A percentile compares a stretch with the other conserved stretches of the same genome.
These are phyloP conservation scores for Pseudonitzschia delicatissima DNA, from an alignment of 108 stramenopile species.

Conservation along the genomic window DNA sequence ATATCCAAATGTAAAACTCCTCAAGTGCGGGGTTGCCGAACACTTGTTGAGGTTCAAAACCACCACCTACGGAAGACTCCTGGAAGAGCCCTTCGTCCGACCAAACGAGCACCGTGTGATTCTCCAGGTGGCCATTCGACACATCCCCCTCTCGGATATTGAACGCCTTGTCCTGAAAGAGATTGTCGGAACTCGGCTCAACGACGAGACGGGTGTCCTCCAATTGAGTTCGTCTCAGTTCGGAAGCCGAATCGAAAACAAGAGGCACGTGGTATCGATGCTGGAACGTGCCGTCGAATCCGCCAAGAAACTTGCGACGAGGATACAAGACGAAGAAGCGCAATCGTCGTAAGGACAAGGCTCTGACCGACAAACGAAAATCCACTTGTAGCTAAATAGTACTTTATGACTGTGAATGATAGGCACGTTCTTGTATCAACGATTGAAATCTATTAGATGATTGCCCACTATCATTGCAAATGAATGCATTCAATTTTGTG, in stretches of 20 bases:
- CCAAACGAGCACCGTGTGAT: conserved; percentile 75
- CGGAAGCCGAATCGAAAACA: conserved; percentile 86
- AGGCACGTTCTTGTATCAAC: no score
- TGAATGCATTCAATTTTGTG: no score
- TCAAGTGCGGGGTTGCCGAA: conserved; percentile 82
- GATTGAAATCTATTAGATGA: no score
- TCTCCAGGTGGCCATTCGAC: conserved; percentile 45
- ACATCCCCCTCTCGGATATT: conserved; percentile 58
- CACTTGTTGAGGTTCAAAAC: conserved; percentile 63
- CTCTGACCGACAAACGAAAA: no score
- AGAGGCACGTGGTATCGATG: conserved; percentile 80
- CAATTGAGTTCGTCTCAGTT: conserved; percentile 72
- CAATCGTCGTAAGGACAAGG: no score
- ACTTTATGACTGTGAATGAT: no score
- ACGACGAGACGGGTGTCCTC: conserved; percentile 54
- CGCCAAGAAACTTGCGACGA: conserved; percentile 48
- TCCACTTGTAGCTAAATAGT: no score
- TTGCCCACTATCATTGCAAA: no score
- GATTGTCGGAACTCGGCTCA: conserved; percentile 70
- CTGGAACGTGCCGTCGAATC: conserved; percentile 70
- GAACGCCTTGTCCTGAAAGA: conserved; percentile 63
- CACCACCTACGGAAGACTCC: conserved; percentile 60
- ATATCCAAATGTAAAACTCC: conserved; percentile 31
- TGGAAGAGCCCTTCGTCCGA: conserved; percentile 64
- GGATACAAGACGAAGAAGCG: conserved; percentile 24